These are phyloP conservation scores for Helotiales sp. DNA, from an alignment of 2,329 filamentous ascomycete genomes.

Conservation along the genomic window DNA sequence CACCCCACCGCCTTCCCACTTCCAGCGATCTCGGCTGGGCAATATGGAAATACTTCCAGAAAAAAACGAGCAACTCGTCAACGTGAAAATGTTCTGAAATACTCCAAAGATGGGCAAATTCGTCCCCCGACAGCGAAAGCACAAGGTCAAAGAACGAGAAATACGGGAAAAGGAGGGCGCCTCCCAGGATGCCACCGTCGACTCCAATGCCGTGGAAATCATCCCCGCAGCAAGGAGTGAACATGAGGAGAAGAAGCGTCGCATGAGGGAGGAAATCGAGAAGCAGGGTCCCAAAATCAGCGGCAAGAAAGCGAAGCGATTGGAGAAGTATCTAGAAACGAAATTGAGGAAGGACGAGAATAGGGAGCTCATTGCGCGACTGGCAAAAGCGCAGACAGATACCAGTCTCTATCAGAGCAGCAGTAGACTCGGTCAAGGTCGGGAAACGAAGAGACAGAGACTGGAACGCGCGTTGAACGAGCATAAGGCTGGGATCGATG, in stretches of 20 bases:
- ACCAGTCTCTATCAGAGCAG: constrained; percentile 81
- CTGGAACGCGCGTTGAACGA: constrained; percentile 68
- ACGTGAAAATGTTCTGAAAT: constrained; percentile 11
- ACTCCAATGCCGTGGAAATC: constrained; percentile 62
- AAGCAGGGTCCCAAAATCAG: constrained; percentile 60
- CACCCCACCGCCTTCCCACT: constrained; percentile 15
- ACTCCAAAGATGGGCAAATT: constrained; percentile 48
- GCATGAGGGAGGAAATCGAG: constrained; percentile 58
- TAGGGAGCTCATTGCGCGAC: constrained; percentile 78
- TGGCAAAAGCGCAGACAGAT: constrained; percentile 80
- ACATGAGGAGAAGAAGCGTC: constrained; percentile 59
- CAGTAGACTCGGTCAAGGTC: constrained; percentile 73
- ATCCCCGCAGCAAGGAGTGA: constrained; percentile 52
- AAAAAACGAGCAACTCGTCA: background rate
- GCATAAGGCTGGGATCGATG: constrained; percentile 62
- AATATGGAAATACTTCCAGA: constrained; percentile 13
- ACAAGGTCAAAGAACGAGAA: constrained; percentile 69
- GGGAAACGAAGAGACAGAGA: constrained; percentile 73
- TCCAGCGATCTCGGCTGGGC: background rate
- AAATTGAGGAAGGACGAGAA: constrained; percentile 97
- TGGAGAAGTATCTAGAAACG: constrained; percentile 77
- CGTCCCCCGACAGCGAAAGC: constrained; percentile 69
- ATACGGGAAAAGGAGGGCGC: constrained; percentile 50
- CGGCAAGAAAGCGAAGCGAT: constrained; percentile 68
- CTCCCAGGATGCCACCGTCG: constrained; percentile 45